A percentile compares a stretch with the other conserved stretches of the same genome.
Evolutionary conservation across 176 grass and related monocot genomes (phyloP).

Genomic region (Rhynchospora breviuscula): DNA sequence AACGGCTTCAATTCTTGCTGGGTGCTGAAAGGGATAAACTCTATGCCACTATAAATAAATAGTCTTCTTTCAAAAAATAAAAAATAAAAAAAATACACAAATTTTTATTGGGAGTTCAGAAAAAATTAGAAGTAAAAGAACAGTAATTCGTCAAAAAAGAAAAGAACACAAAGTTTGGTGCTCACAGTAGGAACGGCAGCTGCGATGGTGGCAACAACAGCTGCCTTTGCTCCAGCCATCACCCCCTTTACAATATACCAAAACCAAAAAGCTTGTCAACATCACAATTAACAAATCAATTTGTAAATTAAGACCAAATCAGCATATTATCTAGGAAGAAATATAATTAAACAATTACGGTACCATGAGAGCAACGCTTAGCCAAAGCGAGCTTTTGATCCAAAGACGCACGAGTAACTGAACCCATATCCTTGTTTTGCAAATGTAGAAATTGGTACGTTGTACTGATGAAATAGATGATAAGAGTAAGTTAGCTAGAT

Average conservation of each 20-base stretch:
- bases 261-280: not conserved
- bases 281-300: not conserved
- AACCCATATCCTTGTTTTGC: conserved; percentile 33
- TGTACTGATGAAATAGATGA: not conserved
- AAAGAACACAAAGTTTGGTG: not conserved
- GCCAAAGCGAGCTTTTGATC: conserved; percentile 63
- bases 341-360: too few species aligned
- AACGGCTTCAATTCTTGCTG: too few species aligned
- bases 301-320: not conserved
- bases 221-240: conserved; percentile 54
- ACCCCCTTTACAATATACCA: conserved; percentile 39
- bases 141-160: too few species aligned
- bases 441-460: not conserved
- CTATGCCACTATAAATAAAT: too few species aligned
- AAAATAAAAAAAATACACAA: too few species aligned
- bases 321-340: not conserved
- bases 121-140: not conserved
- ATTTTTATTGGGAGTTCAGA: not conserved
- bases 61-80: too few species aligned
- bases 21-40: too few species aligned
- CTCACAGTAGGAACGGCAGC: conserved; percentile 54
- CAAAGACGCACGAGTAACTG: conserved; percentile 40
- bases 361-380: conserved; percentile 61
- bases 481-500: not conserved
- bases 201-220: conserved; percentile 46